Evolutionary conservation across 2,329 filamentous ascomycete species (phyloP).

Genomic region (Gnomoniopsis sp.): DNA sequence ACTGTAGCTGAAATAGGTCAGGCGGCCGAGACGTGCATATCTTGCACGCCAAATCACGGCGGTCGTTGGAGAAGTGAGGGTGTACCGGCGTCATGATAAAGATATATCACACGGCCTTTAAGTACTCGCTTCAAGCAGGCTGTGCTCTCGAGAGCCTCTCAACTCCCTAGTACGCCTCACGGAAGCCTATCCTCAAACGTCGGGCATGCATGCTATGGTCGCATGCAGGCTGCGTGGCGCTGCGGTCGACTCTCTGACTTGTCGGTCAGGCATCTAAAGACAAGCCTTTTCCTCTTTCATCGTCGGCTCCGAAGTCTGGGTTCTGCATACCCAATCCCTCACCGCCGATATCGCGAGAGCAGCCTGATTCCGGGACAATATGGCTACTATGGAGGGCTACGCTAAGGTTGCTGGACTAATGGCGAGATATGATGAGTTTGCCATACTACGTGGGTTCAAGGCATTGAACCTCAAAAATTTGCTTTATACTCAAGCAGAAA

Average conservation of each 20-base stretch:
- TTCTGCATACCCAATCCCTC: background rate
- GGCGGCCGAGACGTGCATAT: background rate
- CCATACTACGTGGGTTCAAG: slow-evolving; percentile 27
- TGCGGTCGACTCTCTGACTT: background rate
- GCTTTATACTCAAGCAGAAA: slow-evolving; percentile 28
- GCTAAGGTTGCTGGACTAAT: slow-evolving; percentile 26
- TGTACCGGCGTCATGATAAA: background rate
- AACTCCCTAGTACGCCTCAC: background rate
- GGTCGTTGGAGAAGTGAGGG: background rate
- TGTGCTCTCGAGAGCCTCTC: slow-evolving; percentile 2
- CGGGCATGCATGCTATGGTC: background rate
- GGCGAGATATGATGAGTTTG: slow-evolving; percentile 22
- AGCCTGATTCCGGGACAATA: background rate
- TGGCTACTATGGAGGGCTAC: slow-evolving; percentile 23
- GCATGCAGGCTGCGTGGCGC: slow-evolving; percentile 1
- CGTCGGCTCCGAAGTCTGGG: background rate
- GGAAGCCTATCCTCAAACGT: background rate
- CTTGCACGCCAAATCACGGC: background rate
- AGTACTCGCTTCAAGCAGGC: background rate
- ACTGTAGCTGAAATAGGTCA: background rate
- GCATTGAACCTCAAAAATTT: slow-evolving; percentile 25
- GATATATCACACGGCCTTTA: background rate
- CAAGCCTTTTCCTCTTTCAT: background rate
- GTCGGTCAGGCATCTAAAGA: background rate
- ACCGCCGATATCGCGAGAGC: background rate